These are phyloP conservation scores for Aspergillus sclerotialis DNA, from an alignment of 2,329 filamentous ascomycete genomes.

Conservation along the genomic window DNA sequence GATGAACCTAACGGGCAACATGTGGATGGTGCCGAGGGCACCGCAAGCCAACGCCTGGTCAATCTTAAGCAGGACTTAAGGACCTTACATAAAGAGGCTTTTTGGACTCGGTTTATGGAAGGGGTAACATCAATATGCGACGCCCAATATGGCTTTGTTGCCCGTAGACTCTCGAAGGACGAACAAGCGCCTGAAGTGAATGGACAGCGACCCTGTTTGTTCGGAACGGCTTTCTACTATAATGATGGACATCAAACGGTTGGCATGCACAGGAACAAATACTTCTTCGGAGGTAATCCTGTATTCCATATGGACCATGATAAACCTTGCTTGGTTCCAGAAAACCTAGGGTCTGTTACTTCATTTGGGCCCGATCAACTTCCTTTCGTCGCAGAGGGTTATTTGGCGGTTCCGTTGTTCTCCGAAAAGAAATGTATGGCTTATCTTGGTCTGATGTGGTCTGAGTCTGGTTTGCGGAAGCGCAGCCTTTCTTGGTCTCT, in stretches of 20 bases:
- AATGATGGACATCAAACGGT: constrained; percentile 51
- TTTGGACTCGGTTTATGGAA: constrained; percentile 59
- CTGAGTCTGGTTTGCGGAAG: constrained; percentile 50
- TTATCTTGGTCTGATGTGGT: constrained; percentile 69
- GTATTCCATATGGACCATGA: constrained; percentile 65
- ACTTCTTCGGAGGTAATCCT: constrained; percentile 58
- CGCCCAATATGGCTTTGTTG: constrained; percentile 62
- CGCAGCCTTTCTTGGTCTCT: constrained; percentile 57
- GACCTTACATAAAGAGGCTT: constrained; percentile 49
- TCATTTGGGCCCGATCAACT: constrained; percentile 54
- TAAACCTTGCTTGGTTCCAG: constrained; percentile 62
- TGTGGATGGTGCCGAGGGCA: constrained; percentile 48
- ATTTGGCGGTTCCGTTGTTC: constrained; percentile 60
- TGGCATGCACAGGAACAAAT: constrained; percentile 53
- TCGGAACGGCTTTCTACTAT: constrained; percentile 61
- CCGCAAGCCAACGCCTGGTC: constrained; percentile 55
- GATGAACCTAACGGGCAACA: constrained; percentile 20
- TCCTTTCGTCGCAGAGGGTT: constrained; percentile 58
- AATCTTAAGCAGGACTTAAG: constrained; percentile 52
- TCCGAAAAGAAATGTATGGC: constrained; percentile 59
- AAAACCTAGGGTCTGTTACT: constrained; percentile 52
- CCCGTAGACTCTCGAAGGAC: constrained; percentile 55
- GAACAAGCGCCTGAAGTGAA: constrained; percentile 56
- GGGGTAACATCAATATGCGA: constrained; percentile 56
- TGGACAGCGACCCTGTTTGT: constrained; percentile 55